phyloP scores from a whole-genome alignment of 306 rosid genomes.

The Prunus kanzakura region DNA sequence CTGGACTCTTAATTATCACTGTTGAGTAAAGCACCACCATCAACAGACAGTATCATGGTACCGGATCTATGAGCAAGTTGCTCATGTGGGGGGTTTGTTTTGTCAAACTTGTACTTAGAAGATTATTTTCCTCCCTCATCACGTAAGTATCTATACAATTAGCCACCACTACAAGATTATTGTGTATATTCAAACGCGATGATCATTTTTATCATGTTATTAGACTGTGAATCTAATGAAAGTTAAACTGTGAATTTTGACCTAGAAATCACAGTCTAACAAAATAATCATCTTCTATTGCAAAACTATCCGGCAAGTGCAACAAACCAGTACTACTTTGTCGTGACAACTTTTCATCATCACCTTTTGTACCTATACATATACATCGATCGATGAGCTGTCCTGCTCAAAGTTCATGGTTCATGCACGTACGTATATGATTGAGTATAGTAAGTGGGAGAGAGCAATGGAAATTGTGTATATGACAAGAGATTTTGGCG shows the following conservation, averaged over 20 bases:
- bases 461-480: background rate
- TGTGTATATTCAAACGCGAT: too few species aligned
- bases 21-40: background rate
- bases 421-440: slow-evolving; percentile 20
- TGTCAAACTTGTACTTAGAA: background rate
- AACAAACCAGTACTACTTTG: background rate
- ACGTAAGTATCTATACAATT: too few species aligned
- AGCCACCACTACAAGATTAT: too few species aligned
- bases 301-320: background rate
- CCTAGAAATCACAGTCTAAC: too few species aligned
- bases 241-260: background rate
- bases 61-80: background rate
- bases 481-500: slow-evolving; percentile 7
- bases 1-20: background rate
- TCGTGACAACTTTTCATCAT: background rate
- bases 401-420: background rate
- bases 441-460: background rate
- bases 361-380: background rate
- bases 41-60: background rate
- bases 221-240: too few species aligned
- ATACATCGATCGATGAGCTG: background rate
- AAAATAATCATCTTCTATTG: background rate
- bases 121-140: background rate
- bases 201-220: too few species aligned
- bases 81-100: background rate